Percentiles rank a stretch among this genome's conserved stretches.
Evolutionary conservation across 176 grass and related monocot genomes (phyloP).

Genomic region (Oryza punctata): DNA sequence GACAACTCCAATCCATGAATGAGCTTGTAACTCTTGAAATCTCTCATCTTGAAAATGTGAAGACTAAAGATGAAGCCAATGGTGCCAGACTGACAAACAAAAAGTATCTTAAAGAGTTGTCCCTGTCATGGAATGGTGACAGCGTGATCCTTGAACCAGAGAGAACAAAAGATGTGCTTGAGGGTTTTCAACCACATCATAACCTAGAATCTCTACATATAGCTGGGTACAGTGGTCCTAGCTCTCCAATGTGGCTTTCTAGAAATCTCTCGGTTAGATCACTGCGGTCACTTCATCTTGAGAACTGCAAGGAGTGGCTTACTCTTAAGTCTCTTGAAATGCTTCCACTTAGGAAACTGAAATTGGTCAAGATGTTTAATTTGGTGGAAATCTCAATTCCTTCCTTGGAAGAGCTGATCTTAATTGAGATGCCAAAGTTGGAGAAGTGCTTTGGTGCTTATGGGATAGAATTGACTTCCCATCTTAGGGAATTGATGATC

Average conservation of each 20-base stretch:
- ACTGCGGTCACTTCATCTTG: conserved; percentile 10
- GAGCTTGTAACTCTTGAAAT: conserved; percentile 30
- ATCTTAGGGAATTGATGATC: conserved; percentile 4
- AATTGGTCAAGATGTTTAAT: neutral
- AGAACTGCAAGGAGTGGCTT: neutral
- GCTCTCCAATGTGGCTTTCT: conserved; percentile 28
- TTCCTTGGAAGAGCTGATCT: conserved; percentile 30
- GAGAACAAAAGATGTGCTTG: conserved; percentile 20
- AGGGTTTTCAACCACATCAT: conserved; percentile 40
- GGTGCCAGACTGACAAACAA: neutral
- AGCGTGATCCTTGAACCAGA: neutral
- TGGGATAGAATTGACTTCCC: neutral
- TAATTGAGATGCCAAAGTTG: conserved; percentile 23
- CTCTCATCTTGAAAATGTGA: conserved; percentile 14
- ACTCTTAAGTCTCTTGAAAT: neutral
- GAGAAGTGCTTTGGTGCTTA: conserved; percentile 27
- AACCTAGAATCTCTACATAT: conserved; percentile 33
- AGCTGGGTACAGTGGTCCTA: conserved; percentile 7
- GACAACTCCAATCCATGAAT: conserved; percentile 32
- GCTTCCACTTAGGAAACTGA: conserved; percentile 29
- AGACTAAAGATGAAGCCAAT: conserved; percentile 8
- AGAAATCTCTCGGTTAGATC: neutral
- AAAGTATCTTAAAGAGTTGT: neutral
- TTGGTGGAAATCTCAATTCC: conserved; percentile 27
- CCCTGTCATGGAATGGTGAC: neutral